Conservation (phyloP, 371 early-diverging fungal genomes). For the Apophysomyces trapeziformis region DNA sequence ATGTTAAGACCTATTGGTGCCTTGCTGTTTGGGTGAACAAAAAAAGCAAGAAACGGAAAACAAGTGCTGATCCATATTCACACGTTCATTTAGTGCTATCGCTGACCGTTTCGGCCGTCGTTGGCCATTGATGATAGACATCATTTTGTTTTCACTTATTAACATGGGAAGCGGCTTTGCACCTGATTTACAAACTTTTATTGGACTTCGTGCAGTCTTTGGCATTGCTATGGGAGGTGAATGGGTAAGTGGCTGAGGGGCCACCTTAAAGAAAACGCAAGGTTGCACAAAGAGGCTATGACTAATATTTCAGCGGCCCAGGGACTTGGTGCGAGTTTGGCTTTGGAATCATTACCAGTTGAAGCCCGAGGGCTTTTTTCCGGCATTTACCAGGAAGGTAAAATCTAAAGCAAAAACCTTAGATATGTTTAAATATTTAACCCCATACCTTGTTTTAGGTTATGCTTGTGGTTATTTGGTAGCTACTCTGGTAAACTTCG, state of each 20-base stretch:
- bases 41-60: background rate
- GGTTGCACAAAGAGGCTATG: background rate
- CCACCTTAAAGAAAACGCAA: background rate
- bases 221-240: constrained; percentile 79
- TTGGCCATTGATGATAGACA: constrained; percentile 66
- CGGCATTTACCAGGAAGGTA: constrained; percentile 69
- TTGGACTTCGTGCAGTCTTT: constrained; percentile 64
- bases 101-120: constrained; percentile 70
- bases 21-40: constrained; percentile 57
- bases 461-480: constrained; percentile 68
- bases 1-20: constrained; percentile 72
- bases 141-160: constrained; percentile 62
- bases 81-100: constrained; percentile 31
- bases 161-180: constrained; percentile 69
- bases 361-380: constrained; percentile 71
- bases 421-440: background rate
- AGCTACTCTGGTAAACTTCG: constrained; percentile 60
- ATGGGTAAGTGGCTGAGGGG: constrained; percentile 40
- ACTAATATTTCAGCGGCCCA: constrained; percentile 7
- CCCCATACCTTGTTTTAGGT: constrained; percentile 19
- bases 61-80: background rate
- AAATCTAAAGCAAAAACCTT: background rate
- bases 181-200: constrained; percentile 47
- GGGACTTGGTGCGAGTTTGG: constrained; percentile 69
- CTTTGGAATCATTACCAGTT: constrained; percentile 67